Conservation (phyloP, 495 filamentous ascomycete species). For the Xylaria grammica region DNA sequence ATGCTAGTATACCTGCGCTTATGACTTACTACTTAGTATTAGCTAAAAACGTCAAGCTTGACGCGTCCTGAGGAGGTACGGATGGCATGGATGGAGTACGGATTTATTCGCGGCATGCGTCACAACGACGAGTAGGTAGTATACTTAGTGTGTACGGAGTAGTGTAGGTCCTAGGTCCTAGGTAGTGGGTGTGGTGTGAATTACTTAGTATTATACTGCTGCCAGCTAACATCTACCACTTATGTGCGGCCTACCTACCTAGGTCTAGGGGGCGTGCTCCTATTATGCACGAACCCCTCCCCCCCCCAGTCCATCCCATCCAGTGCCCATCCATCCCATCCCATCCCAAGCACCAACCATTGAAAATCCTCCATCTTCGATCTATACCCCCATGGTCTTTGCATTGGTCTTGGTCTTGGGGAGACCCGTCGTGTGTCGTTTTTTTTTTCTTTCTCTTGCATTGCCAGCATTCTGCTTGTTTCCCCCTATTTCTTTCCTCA, state of each 20-base stretch:
- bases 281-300: conserved; percentile 26
- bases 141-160: background rate
- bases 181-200: too few species aligned
- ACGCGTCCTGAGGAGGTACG: background rate
- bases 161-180: background rate
- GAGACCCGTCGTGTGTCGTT: conserved; percentile 13
- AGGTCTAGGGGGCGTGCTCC: conserved; percentile 7
- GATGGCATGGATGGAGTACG: too few species aligned
- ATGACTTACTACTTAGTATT: background rate
- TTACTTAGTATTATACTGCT: too few species aligned
- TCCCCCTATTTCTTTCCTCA: conserved; percentile 18
- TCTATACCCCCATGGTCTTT: conserved; percentile 13
- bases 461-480: conserved; percentile 25
- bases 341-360: conserved; percentile 7
- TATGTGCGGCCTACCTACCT: conserved; percentile 6
- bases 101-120: background rate
- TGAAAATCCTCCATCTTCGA: conserved; percentile 18
- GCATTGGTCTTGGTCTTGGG: conserved; percentile 18
- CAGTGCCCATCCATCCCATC: too few species aligned
- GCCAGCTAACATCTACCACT: too few species aligned
- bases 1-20: too few species aligned
- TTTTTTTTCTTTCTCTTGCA: conserved; percentile 20
- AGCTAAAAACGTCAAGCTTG: background rate
- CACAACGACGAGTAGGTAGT: conserved; percentile 2
- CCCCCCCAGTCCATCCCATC: conserved; percentile 20